Percentiles rank a stretch among this genome's conserved stretches.
phyloP scores from a whole-genome alignment of 2,329 filamentous ascomycete species.

The Phialophora macrospora region DNA sequence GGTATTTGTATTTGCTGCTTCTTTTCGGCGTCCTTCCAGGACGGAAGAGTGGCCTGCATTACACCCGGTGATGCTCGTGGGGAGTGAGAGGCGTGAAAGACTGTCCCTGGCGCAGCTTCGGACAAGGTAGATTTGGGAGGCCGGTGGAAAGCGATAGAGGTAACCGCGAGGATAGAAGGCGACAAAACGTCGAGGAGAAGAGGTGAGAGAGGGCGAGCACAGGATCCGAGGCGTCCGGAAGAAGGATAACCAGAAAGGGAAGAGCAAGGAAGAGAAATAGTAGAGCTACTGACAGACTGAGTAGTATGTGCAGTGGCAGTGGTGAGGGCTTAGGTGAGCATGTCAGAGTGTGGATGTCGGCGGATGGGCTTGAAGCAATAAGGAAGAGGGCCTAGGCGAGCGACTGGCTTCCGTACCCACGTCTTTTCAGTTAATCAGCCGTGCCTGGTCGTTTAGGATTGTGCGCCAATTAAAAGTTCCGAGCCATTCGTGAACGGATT shows the following conservation, averaged over 20 bases:
- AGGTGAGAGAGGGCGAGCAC: slow-evolving; percentile 22
- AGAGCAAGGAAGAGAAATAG: slow-evolving; percentile 19
- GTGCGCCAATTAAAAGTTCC: slow-evolving; percentile 2
- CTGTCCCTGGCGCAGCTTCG: not conserved
- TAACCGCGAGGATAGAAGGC: slow-evolving; percentile 17
- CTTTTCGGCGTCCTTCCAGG: slow-evolving; percentile 55
- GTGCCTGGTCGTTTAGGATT: slow-evolving; percentile 2
- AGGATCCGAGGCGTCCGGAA: slow-evolving; percentile 29
- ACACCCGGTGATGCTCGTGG: slow-evolving; percentile 19
- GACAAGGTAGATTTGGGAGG: not conserved
- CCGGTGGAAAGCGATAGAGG: slow-evolving; percentile 2
- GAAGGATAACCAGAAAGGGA: slow-evolving; percentile 22
- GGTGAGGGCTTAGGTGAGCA: slow-evolving; percentile 35
- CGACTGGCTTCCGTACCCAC: slow-evolving; percentile 1
- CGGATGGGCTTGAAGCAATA: slow-evolving; percentile 26
- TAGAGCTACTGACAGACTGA: slow-evolving; percentile 18
- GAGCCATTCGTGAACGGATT: slow-evolving; percentile 5
- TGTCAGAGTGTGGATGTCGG: slow-evolving; percentile 30
- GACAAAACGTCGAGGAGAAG: slow-evolving; percentile 17
- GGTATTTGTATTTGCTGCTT: slow-evolving; percentile 54
- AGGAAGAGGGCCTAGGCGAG: slow-evolving; percentile 13
- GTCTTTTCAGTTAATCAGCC: slow-evolving; percentile 8
- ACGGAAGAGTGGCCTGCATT: slow-evolving; percentile 42
- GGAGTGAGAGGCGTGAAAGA: not conserved
- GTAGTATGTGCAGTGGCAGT: slow-evolving; percentile 12